Percentiles rank a stretch among this genome's conserved stretches.
These are phyloP conservation scores for Solanum stenotomum DNA, from an alignment of 257 asterid genomes.

Conservation along the genomic window DNA sequence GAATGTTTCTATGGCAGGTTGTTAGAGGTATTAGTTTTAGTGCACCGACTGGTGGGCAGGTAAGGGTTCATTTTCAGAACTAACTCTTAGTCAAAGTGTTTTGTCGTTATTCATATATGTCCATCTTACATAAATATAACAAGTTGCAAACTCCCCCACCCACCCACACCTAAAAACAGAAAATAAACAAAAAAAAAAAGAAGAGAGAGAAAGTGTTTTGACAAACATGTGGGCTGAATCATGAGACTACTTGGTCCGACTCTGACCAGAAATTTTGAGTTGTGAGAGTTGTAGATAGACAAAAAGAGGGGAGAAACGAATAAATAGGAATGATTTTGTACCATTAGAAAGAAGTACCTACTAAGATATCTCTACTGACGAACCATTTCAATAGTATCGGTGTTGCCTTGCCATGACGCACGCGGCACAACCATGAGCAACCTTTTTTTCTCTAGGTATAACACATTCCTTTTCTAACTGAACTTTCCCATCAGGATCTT, in stretches of 20 bases:
- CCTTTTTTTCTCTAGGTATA: not conserved
- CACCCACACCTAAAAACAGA: not conserved
- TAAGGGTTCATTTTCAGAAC: not conserved
- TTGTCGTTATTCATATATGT: not conserved
- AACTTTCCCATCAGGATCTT: not conserved
- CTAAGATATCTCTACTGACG: not conserved
- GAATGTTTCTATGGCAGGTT: not conserved
- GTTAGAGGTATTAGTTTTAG: not conserved
- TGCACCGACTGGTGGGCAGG: not conserved
- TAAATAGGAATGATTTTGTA: not conserved
- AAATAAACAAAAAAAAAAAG: not conserved
- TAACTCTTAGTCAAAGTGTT: not conserved
- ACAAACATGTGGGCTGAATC: not conserved
- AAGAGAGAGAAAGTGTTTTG: not conserved
- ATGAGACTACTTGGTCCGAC: not conserved
- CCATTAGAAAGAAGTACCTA: not conserved
- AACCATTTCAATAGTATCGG: not conserved
- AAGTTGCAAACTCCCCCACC: not conserved
- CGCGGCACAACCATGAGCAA: not conserved
- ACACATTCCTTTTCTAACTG: not conserved
- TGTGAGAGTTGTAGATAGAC: not conserved
- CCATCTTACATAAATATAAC: not conserved
- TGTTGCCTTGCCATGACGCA: not conserved
- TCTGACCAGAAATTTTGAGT: not conserved
- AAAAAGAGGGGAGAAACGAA: not conserved